Percentiles rank a stretch among this genome's conserved stretches.
Conservation (phyloP, 179 eudicot genomes). For the Patellifolia procumbens region DNA sequence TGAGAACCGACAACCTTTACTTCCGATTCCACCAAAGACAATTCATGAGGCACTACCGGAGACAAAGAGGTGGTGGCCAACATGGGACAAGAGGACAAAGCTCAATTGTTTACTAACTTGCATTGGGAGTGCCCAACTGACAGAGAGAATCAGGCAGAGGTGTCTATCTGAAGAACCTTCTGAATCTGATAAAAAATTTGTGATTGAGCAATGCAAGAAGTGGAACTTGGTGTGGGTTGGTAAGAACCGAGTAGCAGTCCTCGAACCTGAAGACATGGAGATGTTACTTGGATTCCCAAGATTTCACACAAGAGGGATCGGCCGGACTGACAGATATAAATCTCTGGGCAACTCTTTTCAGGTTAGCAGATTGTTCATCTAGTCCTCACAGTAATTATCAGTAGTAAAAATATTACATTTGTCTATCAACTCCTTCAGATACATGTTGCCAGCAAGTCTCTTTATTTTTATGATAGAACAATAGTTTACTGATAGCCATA, state of each 20-base stretch:
- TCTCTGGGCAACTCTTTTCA: constrained; percentile 77
- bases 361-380: constrained; percentile 31
- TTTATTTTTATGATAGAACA: too few species aligned
- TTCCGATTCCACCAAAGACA: constrained; percentile 66
- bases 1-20: constrained; percentile 44
- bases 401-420: too few species aligned
- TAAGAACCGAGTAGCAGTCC: constrained; percentile 58
- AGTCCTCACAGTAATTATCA: not conserved
- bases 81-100: constrained; percentile 60
- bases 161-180: constrained; percentile 56
- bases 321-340: constrained; percentile 66
- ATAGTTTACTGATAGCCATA: too few species aligned
- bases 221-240: constrained; percentile 91
- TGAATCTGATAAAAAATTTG: constrained; percentile 34
- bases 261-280: constrained; percentile 73
- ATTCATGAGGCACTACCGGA: constrained; percentile 67
- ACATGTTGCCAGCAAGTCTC: too few species aligned
- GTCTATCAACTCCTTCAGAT: too few species aligned
- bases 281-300: constrained; percentile 66
- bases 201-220: constrained; percentile 49
- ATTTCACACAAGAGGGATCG: constrained; percentile 64
- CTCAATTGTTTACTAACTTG: constrained; percentile 70
- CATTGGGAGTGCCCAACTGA: constrained; percentile 55
- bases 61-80: constrained; percentile 77
- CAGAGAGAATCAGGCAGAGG: constrained; percentile 48